phyloP scores from a whole-genome alignment of 768 basidiomycete species.

The Mycena belliarum region DNA sequence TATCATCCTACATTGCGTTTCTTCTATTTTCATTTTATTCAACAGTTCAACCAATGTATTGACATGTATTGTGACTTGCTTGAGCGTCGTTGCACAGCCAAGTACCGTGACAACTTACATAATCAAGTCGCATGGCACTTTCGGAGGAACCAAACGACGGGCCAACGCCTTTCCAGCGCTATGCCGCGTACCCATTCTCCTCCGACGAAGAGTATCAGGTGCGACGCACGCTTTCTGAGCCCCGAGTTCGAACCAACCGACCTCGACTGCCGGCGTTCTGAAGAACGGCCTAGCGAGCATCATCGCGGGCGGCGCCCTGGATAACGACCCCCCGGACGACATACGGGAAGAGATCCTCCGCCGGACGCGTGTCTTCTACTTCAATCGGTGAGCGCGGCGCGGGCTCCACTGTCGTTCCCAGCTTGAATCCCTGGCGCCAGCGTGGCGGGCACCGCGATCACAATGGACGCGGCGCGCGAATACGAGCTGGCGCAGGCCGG shows the following conservation, averaged over 20 bases:
- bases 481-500: conserved; percentile 30
- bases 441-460: conserved; percentile 42
- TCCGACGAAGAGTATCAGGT: conserved; percentile 23
- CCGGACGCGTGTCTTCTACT: conserved; percentile 68
- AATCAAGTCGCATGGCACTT: conserved; percentile 2
- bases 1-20: too few relatives aligned
- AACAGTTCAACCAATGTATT: background rate
- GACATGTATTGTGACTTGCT: background rate
- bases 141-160: background rate
- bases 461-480: conserved; percentile 42
- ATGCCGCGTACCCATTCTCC: conserved; percentile 16
- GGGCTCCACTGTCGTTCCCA: background rate
- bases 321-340: conserved; percentile 34
- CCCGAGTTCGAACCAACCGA: background rate
- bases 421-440: conserved; percentile 27
- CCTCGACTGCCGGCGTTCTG: background rate
- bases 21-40: background rate
- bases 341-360: conserved; percentile 50
- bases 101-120: background rate
- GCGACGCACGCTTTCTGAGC: background rate
- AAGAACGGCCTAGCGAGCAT: conserved; percentile 56
- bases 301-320: conserved; percentile 41
- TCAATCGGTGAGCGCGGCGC: conserved; percentile 50
- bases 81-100: background rate
- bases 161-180: background rate